Percentiles rank a stretch among this genome's conserved stretches.
Conservation (phyloP, 75 land plant species). For the Pinus albicaulis region DNA sequence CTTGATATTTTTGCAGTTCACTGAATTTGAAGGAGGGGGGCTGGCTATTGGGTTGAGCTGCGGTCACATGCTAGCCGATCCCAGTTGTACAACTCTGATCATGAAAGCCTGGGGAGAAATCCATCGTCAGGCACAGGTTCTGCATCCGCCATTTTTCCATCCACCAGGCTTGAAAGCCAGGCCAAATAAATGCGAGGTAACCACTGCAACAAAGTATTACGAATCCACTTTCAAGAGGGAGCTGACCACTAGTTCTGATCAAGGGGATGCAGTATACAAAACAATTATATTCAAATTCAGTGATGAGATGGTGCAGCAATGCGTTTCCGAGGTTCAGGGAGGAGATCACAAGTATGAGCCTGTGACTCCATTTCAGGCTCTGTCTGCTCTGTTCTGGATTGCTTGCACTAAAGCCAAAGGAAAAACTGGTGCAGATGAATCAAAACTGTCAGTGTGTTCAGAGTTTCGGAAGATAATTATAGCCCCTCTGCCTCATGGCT, state of each 20-base stretch:
- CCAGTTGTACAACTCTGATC: constrained; percentile 38
- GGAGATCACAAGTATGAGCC: constrained; percentile 12
- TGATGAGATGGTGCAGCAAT: constrained; percentile 13
- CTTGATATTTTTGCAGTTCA: constrained; percentile 30
- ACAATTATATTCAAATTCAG: constrained; percentile 41
- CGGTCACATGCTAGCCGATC: constrained; percentile 57
- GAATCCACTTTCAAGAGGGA: constrained; percentile 5
- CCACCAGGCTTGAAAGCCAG: constrained; percentile 21
- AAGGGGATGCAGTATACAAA: constrained; percentile 5
- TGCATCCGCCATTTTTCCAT: constrained; percentile 43
- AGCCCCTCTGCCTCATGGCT: constrained; percentile 43
- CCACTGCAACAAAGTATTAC: constrained; percentile 16
- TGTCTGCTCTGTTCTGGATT: constrained; percentile 60
- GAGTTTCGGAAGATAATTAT: constrained; percentile 44
- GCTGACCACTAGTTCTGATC: not conserved
- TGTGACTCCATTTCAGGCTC: constrained; percentile 54
- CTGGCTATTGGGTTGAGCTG: constrained; percentile 60
- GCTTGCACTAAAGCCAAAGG: constrained; percentile 15
- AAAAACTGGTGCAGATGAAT: not conserved
- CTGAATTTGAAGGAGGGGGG: constrained; percentile 45
- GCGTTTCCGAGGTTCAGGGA: constrained; percentile 19
- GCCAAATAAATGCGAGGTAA: constrained; percentile 1
- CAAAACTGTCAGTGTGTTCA: constrained; percentile 27
- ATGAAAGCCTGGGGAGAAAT: constrained; percentile 46
- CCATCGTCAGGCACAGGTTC: constrained; percentile 30